Base-by-base conservation (phyloP, 140 eudicot genomes). In the Oenanthe javanica region DNA sequence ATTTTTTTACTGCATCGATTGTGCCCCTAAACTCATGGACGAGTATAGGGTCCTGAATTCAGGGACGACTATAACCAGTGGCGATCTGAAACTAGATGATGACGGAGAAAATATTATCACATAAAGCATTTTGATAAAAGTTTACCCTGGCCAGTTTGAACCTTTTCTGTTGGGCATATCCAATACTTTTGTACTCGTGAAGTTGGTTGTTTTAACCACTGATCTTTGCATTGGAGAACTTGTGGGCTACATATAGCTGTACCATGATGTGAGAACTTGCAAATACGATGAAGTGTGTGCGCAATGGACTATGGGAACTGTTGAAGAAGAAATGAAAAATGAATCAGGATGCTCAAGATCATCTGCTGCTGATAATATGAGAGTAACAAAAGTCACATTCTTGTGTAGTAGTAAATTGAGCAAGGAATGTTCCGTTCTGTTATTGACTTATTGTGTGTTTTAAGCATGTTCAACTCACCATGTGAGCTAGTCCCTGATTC, bases 271-370 rank as follows among this genome's bases (percentile, higher is more conserved):
- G 66, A 84, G 77, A 79, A 82, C 86, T 7, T 90, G 94, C 45
- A 91, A 86, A 75, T 90, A 87, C 51, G 87, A 90, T 76, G 90
- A 87, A 79, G 90, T 87, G 50, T 90, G 81, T 81, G 84, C 84
- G 27, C n/a, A n/a, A n/a, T n/a, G n/a, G n/a, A n/a, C 47, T 87
- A 77, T 90, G 94, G 91, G 86, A 87, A 42, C 54, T 87, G 84
- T 82, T 90, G 61, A 83, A 85, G 71, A 79, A 77, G 55, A 50
- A 1, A 50, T 50, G 18, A 50, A 13, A 69, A 84, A 76, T 27
- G 89, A 87, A 43, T 52, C 79, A 31, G 80, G 83, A 46, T 19
- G 82, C 4, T 18, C 76, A 4, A 77, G 71, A 40, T 78, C 64
- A 8, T 16, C 76, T 81, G 43, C 47, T 18, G 61, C 79, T n/a